phyloP scores from a whole-genome alignment of 179 eudicot species.

The Silene vulgaris region DNA sequence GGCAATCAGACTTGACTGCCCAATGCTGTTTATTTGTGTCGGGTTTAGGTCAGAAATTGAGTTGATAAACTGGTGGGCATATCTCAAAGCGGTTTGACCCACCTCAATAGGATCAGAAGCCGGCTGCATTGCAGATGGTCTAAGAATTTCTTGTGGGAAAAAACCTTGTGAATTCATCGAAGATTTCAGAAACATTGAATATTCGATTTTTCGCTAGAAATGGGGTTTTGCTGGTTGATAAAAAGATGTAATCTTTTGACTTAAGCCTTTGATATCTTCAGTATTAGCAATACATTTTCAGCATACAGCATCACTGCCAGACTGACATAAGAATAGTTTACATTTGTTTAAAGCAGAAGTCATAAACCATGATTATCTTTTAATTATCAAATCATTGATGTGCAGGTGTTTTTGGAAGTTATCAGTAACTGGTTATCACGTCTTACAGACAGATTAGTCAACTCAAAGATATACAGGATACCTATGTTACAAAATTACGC shows the following conservation, averaged over 20 bases:
- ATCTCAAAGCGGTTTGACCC: slow-evolving; percentile 26
- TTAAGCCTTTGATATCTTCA: neutral
- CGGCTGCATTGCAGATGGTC: slow-evolving; percentile 13
- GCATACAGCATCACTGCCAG: slow-evolving; percentile 14
- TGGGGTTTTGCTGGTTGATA: slow-evolving; percentile 15
- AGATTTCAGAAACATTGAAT: neutral
- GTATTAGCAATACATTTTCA: slow-evolving; percentile 10
- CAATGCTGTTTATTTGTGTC: neutral
- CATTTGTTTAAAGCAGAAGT: slow-evolving; percentile 18
- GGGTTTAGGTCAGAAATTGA: slow-evolving; percentile 27
- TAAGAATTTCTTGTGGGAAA: neutral
- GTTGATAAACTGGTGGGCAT: slow-evolving; percentile 29
- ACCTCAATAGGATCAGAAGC: slow-evolving; percentile 15
- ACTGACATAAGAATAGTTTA: slow-evolving; percentile 14
- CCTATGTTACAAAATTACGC: neutral
- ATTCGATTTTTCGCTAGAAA: neutral
- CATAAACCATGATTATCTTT: slow-evolving; percentile 2
- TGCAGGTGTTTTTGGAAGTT: slow-evolving; percentile 20
- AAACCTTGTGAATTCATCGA: neutral
- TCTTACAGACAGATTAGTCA: slow-evolving; percentile 26
- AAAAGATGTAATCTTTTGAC: slow-evolving; percentile 2
- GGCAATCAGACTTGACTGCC: slow-evolving; percentile 27
- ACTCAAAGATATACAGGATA: neutral
- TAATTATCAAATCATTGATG: slow-evolving; percentile 17
- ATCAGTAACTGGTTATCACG: slow-evolving; percentile 35